Base-by-base conservation (phyloP, 805 yeast species). In the Blastobotrys attinorum region DNA sequence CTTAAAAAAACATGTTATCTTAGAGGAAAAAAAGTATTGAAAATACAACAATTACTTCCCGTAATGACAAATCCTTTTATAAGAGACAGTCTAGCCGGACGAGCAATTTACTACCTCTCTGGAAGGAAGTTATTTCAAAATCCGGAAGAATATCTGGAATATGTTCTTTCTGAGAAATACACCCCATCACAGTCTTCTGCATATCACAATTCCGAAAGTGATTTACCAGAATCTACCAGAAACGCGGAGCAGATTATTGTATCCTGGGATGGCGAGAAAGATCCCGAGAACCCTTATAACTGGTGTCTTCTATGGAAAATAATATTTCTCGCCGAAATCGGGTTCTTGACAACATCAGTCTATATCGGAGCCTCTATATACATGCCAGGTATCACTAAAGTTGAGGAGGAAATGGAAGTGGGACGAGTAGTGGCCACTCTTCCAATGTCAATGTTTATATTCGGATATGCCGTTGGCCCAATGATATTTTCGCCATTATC, bases 391-490 rank as follows among this genome's bases (percentile, higher is more conserved):
- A 59, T 69, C 39, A 63, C 57, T n/a, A 56, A 62, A n/a, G 58
- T 76, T 31, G 67, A 62, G 58, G 59, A 60, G 27, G 70, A 73
- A 23, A 72, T 73, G 51, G 40, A 55, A 16, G 63, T 68, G n/a
- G 58, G 68, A 10, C 63, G 64, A 35, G 67, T 66, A 2, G 62
- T 62, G 7, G 76, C 77, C 0, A 64, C 72, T 1, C 58, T 76
- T 29, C 77, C 77, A 1, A 58, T 77, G 47, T 61, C 77, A 1
- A 45, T 75, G 37, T 76, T 69, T 50, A 77, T 75, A 5, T 52
- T 75, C 17, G 81, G 79, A 3, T 76, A 76, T 52, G 81, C 78
- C 41, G 32, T 73, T 16, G 80, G 80, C 1, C 79, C 79, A 2
- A 60, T 76, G 62, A 48, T 73, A 1, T 70, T 75, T 38, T 70